Conservation (phyloP, 2,329 filamentous ascomycete genomes). For the Trichoderma aggressivum region DNA sequence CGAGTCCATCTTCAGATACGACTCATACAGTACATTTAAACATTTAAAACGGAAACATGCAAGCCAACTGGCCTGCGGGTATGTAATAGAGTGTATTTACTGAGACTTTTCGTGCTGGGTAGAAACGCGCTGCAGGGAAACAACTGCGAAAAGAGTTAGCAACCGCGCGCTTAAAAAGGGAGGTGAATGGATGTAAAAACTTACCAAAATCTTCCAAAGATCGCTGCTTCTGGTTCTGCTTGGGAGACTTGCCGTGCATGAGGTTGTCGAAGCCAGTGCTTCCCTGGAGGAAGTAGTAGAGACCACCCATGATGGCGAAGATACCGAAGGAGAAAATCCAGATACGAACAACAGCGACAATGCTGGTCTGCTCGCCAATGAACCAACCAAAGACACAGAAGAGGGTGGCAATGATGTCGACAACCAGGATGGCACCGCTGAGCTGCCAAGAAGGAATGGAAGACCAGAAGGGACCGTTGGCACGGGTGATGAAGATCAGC, state of each 20-base stretch:
- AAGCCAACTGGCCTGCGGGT: constrained; percentile 36
- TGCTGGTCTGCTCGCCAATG: constrained; percentile 63
- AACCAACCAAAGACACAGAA: constrained; percentile 88
- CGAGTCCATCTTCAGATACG: constrained; percentile 34
- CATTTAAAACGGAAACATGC: constrained; percentile 38
- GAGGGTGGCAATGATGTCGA: constrained; percentile 79
- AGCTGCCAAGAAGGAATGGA: constrained; percentile 86
- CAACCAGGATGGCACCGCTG: constrained; percentile 69
- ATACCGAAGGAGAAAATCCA: constrained; percentile 91
- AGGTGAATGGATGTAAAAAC: constrained; percentile 34
- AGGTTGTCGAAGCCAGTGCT: constrained; percentile 82
- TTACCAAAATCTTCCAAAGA: constrained; percentile 86
- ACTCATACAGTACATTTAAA: constrained; percentile 41
- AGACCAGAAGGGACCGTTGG: constrained; percentile 89
- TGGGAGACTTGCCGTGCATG: constrained; percentile 85
- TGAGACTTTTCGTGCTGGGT: constrained; percentile 87
- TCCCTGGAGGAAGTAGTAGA: constrained; percentile 75
- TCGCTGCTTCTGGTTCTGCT: constrained; percentile 78
- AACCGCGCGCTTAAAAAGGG: background rate
- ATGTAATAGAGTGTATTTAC: constrained; percentile 48
- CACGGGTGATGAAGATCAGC: constrained; percentile 94
- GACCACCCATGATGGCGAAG: constrained; percentile 76
- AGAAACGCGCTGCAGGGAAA: constrained; percentile 84
- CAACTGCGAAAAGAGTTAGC: constrained; percentile 63
- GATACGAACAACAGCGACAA: constrained; percentile 81